A percentile compares a stretch with the other conserved stretches of the same genome.
Conservation (phyloP, 2,329 filamentous ascomycete genomes). For the Pseudocercospora cruenta region DNA sequence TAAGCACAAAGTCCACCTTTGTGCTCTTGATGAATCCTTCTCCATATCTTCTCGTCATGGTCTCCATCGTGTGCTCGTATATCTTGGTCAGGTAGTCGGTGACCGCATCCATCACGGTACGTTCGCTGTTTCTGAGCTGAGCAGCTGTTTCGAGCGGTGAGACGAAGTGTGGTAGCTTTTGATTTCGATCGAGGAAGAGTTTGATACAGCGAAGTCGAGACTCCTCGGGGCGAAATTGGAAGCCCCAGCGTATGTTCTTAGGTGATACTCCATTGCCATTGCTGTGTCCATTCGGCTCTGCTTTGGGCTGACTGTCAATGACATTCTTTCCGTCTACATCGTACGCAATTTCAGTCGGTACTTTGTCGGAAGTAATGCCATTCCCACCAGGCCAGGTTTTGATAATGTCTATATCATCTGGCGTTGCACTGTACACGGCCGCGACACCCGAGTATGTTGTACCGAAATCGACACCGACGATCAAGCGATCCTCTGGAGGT, state of each 20-base stretch:
- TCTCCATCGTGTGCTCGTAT: slow-evolving; percentile 78
- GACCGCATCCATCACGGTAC: slow-evolving; percentile 68
- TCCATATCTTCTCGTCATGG: slow-evolving; percentile 72
- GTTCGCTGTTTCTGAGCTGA: slow-evolving; percentile 72
- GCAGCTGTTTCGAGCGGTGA: slow-evolving; percentile 76
- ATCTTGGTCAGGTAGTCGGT: slow-evolving; percentile 79
- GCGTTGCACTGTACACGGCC: slow-evolving; percentile 52
- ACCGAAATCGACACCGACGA: slow-evolving; percentile 81
- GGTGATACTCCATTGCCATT: slow-evolving; percentile 36
- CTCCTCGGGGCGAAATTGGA: slow-evolving; percentile 79
- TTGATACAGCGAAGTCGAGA: slow-evolving; percentile 79
- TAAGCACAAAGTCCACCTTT: slow-evolving; percentile 77
- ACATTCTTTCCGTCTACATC: slow-evolving; percentile 49
- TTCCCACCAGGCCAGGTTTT: slow-evolving; percentile 83
- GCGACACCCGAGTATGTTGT: slow-evolving; percentile 80
- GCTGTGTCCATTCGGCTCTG: neutral
- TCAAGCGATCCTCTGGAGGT: slow-evolving; percentile 59
- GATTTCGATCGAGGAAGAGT: slow-evolving; percentile 77
- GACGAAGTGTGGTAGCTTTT: slow-evolving; percentile 80
- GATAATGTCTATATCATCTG: slow-evolving; percentile 81
- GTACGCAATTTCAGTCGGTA: slow-evolving; percentile 75
- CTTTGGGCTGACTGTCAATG: neutral
- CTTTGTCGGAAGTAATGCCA: slow-evolving; percentile 85
- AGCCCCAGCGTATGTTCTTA: slow-evolving; percentile 69
- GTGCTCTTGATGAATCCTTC: slow-evolving; percentile 77